A percentile compares a stretch with the other conserved stretches of the same genome.
Conservation (phyloP, 495 filamentous ascomycete species). For the Penicillium subrubescens region DNA sequence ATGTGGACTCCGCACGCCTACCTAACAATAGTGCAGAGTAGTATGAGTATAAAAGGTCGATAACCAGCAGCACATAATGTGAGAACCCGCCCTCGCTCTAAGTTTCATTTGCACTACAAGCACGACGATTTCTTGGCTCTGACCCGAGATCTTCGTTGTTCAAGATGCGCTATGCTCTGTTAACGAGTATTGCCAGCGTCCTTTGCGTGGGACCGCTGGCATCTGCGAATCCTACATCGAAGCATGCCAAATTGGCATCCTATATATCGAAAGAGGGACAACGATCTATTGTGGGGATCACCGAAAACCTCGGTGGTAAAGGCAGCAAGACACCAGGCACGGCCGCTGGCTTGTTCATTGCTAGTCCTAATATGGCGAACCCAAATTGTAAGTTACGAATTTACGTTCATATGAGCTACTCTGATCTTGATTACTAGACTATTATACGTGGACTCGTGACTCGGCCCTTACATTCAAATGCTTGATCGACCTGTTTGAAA, state of each 20-base stretch:
- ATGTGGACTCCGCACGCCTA: background rate
- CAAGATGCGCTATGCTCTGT: background rate
- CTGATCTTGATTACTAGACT: conserved; percentile 39
- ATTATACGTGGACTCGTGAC: conserved; percentile 64
- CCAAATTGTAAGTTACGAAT: conserved; percentile 50
- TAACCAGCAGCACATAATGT: background rate
- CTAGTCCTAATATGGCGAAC: conserved; percentile 53
- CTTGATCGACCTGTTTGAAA: conserved; percentile 44
- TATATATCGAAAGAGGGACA: conserved; percentile 10
- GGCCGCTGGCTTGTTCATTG: conserved; percentile 50
- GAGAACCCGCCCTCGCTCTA: background rate
- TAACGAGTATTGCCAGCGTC: conserved; percentile 6
- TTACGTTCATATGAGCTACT: background rate
- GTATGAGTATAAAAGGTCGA: background rate
- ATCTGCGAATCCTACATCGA: background rate
- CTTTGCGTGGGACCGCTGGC: conserved; percentile 7
- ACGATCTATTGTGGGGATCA: conserved; percentile 33
- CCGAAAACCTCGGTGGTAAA: conserved; percentile 57
- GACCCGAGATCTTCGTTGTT: background rate
- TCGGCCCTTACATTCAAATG: conserved; percentile 57
- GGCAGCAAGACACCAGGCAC: conserved; percentile 47
- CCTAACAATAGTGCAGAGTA: background rate
- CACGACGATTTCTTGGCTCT: background rate
- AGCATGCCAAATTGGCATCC: conserved; percentile 1
- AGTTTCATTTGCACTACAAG: background rate